These are phyloP conservation scores for Ceriops decandra DNA, from an alignment of 345 rosid species.

Conservation along the genomic window DNA sequence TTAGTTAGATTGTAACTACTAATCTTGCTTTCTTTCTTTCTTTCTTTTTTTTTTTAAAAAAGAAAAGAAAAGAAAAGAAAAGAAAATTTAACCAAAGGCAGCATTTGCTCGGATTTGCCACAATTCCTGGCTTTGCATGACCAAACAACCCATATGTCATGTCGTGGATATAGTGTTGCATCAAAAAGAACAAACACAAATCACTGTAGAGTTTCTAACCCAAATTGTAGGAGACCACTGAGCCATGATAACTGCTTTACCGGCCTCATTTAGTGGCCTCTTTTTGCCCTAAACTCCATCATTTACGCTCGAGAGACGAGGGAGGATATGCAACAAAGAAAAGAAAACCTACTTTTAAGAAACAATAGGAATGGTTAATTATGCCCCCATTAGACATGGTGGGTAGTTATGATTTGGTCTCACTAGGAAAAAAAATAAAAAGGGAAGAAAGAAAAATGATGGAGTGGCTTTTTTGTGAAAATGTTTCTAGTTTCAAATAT, in stretches of 20 bases:
- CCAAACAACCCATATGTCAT: slow-evolving; percentile 9
- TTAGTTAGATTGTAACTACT: too few species aligned
- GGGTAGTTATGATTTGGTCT: neutral
- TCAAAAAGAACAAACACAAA: neutral
- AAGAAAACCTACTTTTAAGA: neutral
- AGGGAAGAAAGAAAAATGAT: neutral
- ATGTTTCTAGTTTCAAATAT: neutral
- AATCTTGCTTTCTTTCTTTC: too few species aligned
- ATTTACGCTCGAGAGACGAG: neutral
- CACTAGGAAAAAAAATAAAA: neutral
- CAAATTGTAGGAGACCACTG: slow-evolving; percentile 5
- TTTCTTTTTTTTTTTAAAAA: too few species aligned
- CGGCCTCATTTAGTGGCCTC: slow-evolving; percentile 1
- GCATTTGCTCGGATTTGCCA: neutral
- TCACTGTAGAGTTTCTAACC: neutral
- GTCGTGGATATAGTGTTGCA: neutral
- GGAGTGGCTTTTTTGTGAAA: neutral
- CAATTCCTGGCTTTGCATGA: neutral
- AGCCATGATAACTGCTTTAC: slow-evolving; percentile 4
- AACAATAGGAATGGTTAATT: neutral
- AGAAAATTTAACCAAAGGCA: neutral
- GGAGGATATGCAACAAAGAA: neutral
- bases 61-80: too few species aligned
- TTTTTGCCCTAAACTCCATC: slow-evolving; percentile 16
- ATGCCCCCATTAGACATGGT: neutral